Base-by-base conservation (phyloP, 352 stramenopile species). In the Phytophthora sojae region DNA sequence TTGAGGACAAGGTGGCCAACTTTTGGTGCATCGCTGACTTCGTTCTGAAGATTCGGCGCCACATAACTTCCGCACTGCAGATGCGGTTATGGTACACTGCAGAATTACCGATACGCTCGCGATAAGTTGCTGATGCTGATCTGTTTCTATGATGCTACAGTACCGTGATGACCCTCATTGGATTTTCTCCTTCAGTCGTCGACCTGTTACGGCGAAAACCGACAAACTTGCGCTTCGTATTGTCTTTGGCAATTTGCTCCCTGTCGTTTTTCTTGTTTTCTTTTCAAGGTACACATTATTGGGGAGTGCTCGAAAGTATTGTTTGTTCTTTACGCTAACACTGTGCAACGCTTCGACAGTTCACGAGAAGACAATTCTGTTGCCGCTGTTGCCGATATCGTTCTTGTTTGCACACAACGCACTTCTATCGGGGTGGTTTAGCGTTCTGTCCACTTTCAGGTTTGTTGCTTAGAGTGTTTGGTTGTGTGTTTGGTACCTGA, bases 1-100 rank as follows among this genome's bases (percentile, higher is more conserved):
- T 99, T 79, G 98, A 99, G 84, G 97, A 98, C 71, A 99, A 99
- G 72, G 98, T 99, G 11, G 86, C 97, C 25, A 99, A 98, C 74
- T 79, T 99, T 49, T 99, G 97, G 97, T 99, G 94, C 75, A 90
- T 96, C 12, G 67, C 96, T 49, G 96, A 97, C 59, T 83, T 95
- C 23, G 67, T 91, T 47, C 37, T 91, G 30, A 96, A 96, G 64
- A 85, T 97, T 25, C 84, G 80, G 19, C 75, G 70, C 4, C 74
- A 80, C 47, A 62, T 97, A 17, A 71, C 77, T 4, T 61, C 80
- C 3, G 63, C 58, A 14, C 57, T 85, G 37, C 88, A 94, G 58
- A 93, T 97, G 81, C 86, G 82, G 9, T 73, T 94, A 45, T 93
- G 89, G 81, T 95, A 71, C 53, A 64, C 53, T 52, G 11, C 26